Evolutionary conservation across 2,329 filamentous ascomycete genomes (phyloP).

Genomic region (Diplodia intermedia): DNA sequence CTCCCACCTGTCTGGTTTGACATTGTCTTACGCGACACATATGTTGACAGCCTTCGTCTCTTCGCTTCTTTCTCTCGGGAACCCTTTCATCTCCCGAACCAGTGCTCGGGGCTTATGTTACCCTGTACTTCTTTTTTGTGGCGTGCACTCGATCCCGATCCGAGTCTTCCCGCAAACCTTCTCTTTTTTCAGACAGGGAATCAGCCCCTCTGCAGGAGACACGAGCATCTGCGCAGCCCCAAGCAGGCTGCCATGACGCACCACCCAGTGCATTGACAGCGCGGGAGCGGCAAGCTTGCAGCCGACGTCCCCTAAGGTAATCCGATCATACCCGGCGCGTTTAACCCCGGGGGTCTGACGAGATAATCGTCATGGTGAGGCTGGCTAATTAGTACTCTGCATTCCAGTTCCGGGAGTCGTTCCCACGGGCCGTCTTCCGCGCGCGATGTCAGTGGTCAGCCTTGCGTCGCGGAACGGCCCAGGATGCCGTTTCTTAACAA

Average conservation of each 20-base stretch:
- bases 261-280: not conserved
- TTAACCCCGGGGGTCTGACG: not conserved
- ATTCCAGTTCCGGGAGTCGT: not conserved
- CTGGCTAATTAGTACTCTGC: not conserved
- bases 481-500: constrained; percentile 2
- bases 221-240: not conserved
- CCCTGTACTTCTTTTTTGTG: not conserved
- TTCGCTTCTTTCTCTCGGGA: not conserved
- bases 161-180: not conserved
- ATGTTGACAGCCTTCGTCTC: not conserved
- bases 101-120: not conserved
- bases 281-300: not conserved
- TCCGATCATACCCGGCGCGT: not conserved
- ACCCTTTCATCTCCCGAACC: not conserved
- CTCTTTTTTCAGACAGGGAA: not conserved
- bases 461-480: constrained; percentile 6
- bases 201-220: not conserved
- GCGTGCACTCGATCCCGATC: not conserved
- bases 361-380: not conserved
- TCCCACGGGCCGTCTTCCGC: not conserved
- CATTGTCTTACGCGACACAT: not conserved
- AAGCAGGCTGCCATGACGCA: not conserved
- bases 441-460: not conserved
- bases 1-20: not conserved
- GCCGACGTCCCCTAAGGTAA: not conserved